phyloP scores from a whole-genome alignment of 345 rosid species.

The Psidium guajava region DNA sequence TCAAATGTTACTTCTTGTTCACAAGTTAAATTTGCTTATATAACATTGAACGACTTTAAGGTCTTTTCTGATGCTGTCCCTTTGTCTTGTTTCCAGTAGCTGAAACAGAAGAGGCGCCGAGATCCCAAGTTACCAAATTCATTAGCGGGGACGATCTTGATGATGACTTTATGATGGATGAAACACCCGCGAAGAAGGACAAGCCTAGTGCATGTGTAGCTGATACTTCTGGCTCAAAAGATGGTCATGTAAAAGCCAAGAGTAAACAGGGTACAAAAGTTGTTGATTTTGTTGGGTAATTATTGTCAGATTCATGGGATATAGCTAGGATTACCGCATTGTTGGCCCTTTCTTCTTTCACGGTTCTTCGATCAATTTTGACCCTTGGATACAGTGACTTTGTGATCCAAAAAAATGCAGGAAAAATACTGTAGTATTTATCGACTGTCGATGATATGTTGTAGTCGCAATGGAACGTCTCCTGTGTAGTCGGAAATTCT shows the following conservation, averaged over 20 bases:
- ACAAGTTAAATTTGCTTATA: not conserved
- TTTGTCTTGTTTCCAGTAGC: conserved; percentile 18
- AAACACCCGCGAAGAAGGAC: conserved; percentile 12
- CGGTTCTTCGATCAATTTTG: not conserved
- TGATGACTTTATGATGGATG: conserved; percentile 56
- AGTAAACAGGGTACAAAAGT: conserved; percentile 64
- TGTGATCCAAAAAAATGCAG: not conserved
- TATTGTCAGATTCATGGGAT: not conserved
- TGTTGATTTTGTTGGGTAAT: conserved; percentile 50
- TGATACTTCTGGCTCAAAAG: conserved; percentile 14
- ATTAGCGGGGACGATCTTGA: conserved; percentile 81
- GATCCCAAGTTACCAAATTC: conserved; percentile 55
- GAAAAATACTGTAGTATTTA: not conserved
- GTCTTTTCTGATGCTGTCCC: not conserved
- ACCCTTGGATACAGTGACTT: not conserved
- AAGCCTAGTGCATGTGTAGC: conserved; percentile 6
- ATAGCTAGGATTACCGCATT: not conserved
- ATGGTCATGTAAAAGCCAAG: conserved; percentile 18
- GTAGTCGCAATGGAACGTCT: not conserved
- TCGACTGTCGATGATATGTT: not conserved
- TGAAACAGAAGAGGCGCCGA: conserved; percentile 23
- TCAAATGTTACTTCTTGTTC: not conserved
- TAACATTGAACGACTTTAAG: not conserved
- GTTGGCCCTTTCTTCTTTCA: not conserved
- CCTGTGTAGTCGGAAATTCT: not conserved